Percentiles rank a stretch among this genome's conserved stretches.
phyloP scores from a whole-genome alignment of 164 flowering plant species.

The Kalanchoe fedtschenkoi region DNA sequence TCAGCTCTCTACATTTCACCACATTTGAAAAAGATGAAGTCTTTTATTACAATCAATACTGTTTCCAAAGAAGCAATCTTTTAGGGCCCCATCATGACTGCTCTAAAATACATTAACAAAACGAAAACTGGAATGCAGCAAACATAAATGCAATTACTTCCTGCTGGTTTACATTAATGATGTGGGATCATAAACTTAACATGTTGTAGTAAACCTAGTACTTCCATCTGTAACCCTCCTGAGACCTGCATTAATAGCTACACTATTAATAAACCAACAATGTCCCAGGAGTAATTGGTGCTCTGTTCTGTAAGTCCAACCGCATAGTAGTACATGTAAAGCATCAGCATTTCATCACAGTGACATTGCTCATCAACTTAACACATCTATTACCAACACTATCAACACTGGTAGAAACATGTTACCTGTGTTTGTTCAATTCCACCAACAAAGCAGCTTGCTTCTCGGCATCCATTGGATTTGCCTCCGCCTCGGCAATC shows the following conservation, averaged over 20 bases:
- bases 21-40: neutral
- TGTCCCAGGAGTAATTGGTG: too few relatives aligned
- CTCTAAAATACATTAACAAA: too few relatives aligned
- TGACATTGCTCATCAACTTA: neutral
- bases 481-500: slow-evolving; percentile 74
- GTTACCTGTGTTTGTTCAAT: slow-evolving; percentile 80
- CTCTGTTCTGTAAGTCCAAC: too few relatives aligned
- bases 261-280: too few relatives aligned
- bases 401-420: slow-evolving; percentile 7
- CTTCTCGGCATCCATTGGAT: slow-evolving; percentile 58
- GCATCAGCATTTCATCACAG: neutral
- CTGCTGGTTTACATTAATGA: too few relatives aligned
- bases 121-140: neutral
- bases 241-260: too few relatives aligned
- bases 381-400: neutral
- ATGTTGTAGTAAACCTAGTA: too few relatives aligned
- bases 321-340: neutral
- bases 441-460: slow-evolving; percentile 66
- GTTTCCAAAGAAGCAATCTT: neutral
- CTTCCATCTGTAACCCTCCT: neutral
- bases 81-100: neutral
- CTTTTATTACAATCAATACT: neutral
- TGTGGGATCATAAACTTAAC: too few relatives aligned
- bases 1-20: neutral
- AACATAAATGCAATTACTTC: neutral